A percentile compares a stretch with the other conserved stretches of the same genome.
Conservation (phyloP, 768 basidiomycete genomes). For the Fistulinella prunicolor region DNA sequence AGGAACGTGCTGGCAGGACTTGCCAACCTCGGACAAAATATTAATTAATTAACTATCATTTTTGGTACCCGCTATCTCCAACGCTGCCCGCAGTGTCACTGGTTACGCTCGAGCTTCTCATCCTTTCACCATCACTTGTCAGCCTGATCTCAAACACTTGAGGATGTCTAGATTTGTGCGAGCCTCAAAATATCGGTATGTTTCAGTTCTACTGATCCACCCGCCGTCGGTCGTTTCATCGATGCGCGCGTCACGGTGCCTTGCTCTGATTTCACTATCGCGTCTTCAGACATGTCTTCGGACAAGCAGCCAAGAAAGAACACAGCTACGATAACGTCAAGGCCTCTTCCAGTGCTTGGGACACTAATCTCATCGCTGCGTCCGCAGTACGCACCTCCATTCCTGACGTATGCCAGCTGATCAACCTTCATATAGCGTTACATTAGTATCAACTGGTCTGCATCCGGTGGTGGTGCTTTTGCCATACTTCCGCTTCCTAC, state of each 20-base stretch:
- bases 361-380: conserved; percentile 88
- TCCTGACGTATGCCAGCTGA: background rate
- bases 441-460: conserved; percentile 92
- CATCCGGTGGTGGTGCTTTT: conserved; percentile 91
- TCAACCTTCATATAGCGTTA: conserved; percentile 53
- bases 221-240: background rate
- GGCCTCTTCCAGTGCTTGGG: conserved; percentile 89
- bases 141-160: no score
- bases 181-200: conserved; percentile 82
- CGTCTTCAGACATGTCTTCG: conserved; percentile 83
- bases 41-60: no score
- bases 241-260: no score
- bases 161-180: conserved; percentile 92
- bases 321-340: conserved; percentile 79
- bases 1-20: no score
- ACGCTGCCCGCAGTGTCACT: no score
- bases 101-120: no score
- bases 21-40: no score
- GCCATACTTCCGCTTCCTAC: conserved; percentile 87
- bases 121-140: no score
- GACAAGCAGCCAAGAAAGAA: conserved; percentile 84
- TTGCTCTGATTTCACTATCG: no score
- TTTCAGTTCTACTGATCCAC: conserved; percentile 6
- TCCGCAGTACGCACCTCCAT: conserved; percentile 52
- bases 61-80: no score